Conservation (phyloP, 768 basidiomycete genomes). For the Hydnum rufescens region DNA sequence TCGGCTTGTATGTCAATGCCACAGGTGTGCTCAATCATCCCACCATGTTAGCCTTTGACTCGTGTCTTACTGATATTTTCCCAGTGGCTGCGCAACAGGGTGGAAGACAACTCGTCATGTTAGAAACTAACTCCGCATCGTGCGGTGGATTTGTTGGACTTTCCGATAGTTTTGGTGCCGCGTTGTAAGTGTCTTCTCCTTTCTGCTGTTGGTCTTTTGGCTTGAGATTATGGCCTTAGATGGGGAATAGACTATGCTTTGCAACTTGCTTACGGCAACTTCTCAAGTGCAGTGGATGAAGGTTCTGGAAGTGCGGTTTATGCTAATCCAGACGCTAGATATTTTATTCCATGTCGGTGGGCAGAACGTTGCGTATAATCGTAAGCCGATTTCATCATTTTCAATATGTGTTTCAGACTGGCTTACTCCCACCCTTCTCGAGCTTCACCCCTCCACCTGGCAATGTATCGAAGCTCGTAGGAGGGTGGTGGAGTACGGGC, state of each 20-base stretch:
- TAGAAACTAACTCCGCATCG: constrained; percentile 42
- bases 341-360: constrained; percentile 28
- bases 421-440: not conserved
- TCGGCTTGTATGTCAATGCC: too few species aligned
- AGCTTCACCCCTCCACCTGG: not conserved
- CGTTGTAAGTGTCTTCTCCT: constrained; percentile 25
- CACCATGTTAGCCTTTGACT: too few species aligned
- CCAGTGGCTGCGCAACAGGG: constrained; percentile 19
- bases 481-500: constrained; percentile 24
- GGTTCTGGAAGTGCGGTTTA: not conserved
- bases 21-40: too few species aligned
- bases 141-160: constrained; percentile 37
- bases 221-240: not conserved
- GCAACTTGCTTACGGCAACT: constrained; percentile 30
- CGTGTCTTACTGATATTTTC: too few species aligned
- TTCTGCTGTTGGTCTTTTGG: not conserved
- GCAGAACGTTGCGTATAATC: constrained; percentile 32
- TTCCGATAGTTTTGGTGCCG: constrained; percentile 29
- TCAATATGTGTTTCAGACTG: not conserved
- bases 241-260: constrained; percentile 27
- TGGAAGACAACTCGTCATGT: constrained; percentile 33
- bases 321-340: not conserved
- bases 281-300: constrained; percentile 15
- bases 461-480: not conserved
- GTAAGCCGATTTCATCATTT: constrained; percentile 17